Conservation (phyloP, 2,329 filamentous ascomycete species). For the Cladophialophora yegresii region DNA sequence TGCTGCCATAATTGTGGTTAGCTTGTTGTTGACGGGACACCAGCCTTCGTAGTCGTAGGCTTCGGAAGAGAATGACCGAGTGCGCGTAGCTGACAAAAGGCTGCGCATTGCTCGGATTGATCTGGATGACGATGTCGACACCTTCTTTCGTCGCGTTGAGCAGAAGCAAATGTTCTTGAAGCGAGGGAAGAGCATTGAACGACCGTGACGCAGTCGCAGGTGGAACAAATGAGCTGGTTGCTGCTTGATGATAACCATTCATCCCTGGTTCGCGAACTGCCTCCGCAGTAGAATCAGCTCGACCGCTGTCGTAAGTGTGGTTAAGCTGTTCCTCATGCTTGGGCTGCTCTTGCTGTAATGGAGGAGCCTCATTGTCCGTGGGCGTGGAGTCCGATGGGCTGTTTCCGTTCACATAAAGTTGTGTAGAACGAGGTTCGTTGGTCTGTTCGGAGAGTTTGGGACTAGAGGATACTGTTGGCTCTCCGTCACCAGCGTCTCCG, state of each 20-base stretch:
- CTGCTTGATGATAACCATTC: conserved; percentile 19
- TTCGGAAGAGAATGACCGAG: conserved; percentile 30
- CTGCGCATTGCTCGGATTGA: conserved; percentile 28
- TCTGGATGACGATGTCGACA: conserved; percentile 30
- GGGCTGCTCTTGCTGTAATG: background rate
- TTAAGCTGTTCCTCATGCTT: background rate
- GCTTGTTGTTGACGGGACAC: conserved; percentile 22
- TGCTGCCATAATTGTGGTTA: conserved; percentile 14
- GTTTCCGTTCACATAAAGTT: conserved; percentile 14
- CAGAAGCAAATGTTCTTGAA: conserved; percentile 33
- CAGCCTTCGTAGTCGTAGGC: conserved; percentile 30
- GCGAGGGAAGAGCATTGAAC: conserved; percentile 21
- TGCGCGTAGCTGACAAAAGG: conserved; percentile 31
- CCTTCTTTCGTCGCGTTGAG: conserved; percentile 31
- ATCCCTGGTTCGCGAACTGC: background rate
- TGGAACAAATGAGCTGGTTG: background rate
- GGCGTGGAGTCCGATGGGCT: conserved; percentile 3
- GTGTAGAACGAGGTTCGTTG: background rate
- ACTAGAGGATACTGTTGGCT: background rate
- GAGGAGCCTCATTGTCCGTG: conserved; percentile 4
- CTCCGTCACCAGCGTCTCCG: background rate
- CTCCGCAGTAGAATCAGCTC: background rate
- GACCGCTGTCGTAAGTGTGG: background rate
- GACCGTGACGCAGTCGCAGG: conserved; percentile 15
- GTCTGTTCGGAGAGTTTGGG: background rate